phyloP scores from a whole-genome alignment of 2,329 filamentous ascomycete genomes.

The Phaeosphaeriaceae sp. region DNA sequence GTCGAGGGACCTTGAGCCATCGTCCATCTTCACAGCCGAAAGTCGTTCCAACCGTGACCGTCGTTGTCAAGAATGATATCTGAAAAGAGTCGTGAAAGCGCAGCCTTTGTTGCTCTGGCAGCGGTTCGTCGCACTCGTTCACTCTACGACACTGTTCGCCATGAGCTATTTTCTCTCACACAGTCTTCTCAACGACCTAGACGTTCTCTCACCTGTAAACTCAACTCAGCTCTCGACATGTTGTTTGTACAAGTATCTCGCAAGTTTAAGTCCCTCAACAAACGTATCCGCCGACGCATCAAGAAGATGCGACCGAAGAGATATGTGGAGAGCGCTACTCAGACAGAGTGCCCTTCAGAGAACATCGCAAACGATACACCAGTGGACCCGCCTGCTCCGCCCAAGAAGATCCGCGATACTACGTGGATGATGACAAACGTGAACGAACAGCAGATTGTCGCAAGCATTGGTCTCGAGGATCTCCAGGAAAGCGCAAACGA shows the following conservation, averaged over 20 bases:
- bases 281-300: background rate
- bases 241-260: background rate
- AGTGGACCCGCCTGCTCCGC: background rate
- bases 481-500: background rate
- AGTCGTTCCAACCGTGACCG: too few species aligned
- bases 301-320: background rate
- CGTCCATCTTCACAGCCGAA: too few species aligned
- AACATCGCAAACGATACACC: background rate
- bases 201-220: background rate
- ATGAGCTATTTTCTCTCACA: background rate
- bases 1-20: too few species aligned
- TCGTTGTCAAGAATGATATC: background rate
- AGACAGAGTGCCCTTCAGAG: background rate
- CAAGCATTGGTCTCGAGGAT: background rate
- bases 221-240: background rate
- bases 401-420: background rate
- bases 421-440: conserved; percentile 4
- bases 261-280: background rate
- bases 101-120: background rate
- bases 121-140: background rate
- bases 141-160: background rate
- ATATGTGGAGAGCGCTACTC: background rate
- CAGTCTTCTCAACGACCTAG: background rate
- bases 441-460: background rate
- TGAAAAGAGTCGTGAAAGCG: background rate